Conservation (phyloP, 2,329 filamentous ascomycete species). For the Pseudopyricularia cyperi region DNA sequence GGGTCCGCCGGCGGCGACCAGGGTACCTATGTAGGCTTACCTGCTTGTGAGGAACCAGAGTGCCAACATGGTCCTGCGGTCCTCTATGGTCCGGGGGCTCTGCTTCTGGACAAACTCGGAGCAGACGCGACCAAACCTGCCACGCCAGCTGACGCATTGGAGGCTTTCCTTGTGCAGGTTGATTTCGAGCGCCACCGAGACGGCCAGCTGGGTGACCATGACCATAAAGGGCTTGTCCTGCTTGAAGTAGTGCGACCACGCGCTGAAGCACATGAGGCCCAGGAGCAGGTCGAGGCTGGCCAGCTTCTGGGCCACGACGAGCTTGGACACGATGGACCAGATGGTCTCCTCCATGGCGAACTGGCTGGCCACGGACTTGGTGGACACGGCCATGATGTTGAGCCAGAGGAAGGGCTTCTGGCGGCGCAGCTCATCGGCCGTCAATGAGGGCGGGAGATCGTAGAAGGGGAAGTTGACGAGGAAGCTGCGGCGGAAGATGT, state of each 20-base stretch:
- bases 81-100: constrained; percentile 3
- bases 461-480: constrained; percentile 8
- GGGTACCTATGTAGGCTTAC: too few species aligned
- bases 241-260: constrained; percentile 14
- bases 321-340: constrained; percentile 5
- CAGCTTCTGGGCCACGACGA: constrained; percentile 4
- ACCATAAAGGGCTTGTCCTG: constrained; percentile 14
- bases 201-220: constrained; percentile 12
- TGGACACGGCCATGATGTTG: constrained; percentile 8
- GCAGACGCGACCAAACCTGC: neutral
- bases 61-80: constrained; percentile 5
- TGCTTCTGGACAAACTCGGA: neutral
- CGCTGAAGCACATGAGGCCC: constrained; percentile 5
- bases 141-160: neutral
- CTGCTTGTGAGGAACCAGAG: constrained; percentile 11
- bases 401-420: constrained; percentile 11
- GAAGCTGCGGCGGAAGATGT: constrained; percentile 8
- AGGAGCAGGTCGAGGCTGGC: constrained; percentile 5
- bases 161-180: constrained; percentile 10
- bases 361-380: neutral
- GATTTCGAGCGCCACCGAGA: constrained; percentile 12
- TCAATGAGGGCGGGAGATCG: constrained; percentile 2
- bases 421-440: constrained; percentile 5
- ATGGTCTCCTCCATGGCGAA: constrained; percentile 8
- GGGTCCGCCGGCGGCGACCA: too few species aligned